phyloP scores from a whole-genome alignment of 2,329 filamentous ascomycete species.

The Helotiales sp. region DNA sequence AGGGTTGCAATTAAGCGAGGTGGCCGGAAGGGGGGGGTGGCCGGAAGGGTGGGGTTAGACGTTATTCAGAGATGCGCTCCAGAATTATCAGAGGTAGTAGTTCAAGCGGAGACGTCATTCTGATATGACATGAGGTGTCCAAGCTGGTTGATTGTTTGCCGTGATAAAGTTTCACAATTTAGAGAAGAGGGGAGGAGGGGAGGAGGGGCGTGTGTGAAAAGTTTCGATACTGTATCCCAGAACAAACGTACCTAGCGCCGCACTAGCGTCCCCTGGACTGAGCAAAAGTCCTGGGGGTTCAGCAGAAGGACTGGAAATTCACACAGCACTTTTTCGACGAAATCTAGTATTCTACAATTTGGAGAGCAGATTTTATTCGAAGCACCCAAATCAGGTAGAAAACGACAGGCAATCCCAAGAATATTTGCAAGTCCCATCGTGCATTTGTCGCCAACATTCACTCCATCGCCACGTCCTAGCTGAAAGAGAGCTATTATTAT shows the following conservation, averaged over 20 bases:
- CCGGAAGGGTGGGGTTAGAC: no score
- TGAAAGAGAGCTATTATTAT: no score
- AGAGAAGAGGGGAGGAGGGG: neutral
- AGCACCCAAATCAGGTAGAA: no score
- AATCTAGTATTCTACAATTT: no score
- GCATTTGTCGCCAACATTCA: no score
- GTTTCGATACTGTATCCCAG: neutral
- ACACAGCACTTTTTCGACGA: no score
- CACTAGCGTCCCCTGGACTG: neutral
- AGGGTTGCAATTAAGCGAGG: no score
- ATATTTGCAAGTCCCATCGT: no score
- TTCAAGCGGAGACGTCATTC: neutral
- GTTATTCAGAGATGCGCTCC: neutral
- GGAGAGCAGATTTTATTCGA: no score
- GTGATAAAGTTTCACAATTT: neutral
- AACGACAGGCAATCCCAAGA: no score
- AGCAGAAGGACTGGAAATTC: neutral
- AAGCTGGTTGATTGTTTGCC: neutral
- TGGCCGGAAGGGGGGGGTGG: no score
- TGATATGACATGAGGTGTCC: neutral
- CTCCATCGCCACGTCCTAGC: no score
- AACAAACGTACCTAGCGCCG: neutral
- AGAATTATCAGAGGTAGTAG: neutral
- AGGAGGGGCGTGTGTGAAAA: neutral
- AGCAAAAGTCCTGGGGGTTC: neutral